Conservation (phyloP, 2,329 filamentous ascomycete genomes). For the Elsinoe perseae region DNA sequence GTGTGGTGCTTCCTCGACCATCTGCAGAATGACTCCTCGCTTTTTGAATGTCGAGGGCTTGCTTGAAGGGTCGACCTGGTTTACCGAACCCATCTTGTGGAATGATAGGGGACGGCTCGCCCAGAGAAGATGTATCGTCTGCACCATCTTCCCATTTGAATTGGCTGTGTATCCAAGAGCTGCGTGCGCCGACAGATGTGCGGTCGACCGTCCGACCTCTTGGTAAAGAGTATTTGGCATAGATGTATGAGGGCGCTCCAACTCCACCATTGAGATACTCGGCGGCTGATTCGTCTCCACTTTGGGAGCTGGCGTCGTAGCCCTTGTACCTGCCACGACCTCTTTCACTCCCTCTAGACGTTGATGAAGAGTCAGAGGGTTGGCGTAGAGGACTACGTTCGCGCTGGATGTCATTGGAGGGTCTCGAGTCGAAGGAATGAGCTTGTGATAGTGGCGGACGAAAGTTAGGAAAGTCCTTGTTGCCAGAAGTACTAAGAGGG, state of each 20-base stretch:
- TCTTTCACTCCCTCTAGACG: constrained; percentile 20
- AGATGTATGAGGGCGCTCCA: constrained; percentile 65
- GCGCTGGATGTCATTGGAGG: constrained; percentile 22
- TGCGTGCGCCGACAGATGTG: constrained; percentile 52
- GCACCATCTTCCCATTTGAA: constrained; percentile 51
- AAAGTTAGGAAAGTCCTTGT: constrained; percentile 19
- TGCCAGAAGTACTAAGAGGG: constrained; percentile 64
- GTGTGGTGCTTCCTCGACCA: constrained; percentile 13
- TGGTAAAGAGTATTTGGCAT: constrained; percentile 76
- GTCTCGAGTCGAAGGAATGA: constrained; percentile 33
- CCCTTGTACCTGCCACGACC: constrained; percentile 28
- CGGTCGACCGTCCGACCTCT: constrained; percentile 72
- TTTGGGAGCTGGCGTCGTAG: constrained; percentile 12
- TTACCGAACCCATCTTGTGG: neutral
- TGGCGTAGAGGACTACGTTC: constrained; percentile 23
- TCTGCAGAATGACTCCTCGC: constrained; percentile 13
- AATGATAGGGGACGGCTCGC: constrained; percentile 1
- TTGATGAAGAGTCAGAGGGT: constrained; percentile 19
- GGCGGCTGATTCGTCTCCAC: constrained; percentile 17
- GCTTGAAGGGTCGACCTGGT: constrained; percentile 8
- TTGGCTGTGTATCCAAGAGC: constrained; percentile 40
- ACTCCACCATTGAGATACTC: constrained; percentile 37
- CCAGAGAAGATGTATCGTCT: neutral
- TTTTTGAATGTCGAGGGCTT: constrained; percentile 15
- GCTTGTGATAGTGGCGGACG: constrained; percentile 27